A percentile compares a stretch with the other conserved stretches of the same genome.
These are phyloP conservation scores for Colletotrichum spinosum DNA, from an alignment of 2,329 filamentous ascomycete genomes.

Conservation along the genomic window DNA sequence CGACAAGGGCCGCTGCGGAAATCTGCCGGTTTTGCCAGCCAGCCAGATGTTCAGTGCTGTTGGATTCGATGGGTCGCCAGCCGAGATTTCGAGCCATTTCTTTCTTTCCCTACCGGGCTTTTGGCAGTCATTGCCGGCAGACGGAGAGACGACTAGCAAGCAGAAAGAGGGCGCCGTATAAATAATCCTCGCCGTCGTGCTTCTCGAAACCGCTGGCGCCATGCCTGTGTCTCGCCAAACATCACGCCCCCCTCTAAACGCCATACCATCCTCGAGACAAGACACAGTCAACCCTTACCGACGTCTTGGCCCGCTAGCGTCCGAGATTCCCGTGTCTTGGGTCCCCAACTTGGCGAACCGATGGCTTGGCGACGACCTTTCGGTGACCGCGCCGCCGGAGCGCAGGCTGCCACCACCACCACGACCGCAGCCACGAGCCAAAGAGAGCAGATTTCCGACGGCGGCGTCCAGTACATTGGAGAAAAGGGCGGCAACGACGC, in stretches of 20 bases:
- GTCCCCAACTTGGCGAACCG: not conserved
- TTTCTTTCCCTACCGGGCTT: not conserved
- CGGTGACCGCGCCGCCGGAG: not conserved
- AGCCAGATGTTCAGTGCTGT: too few species aligned
- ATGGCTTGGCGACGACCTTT: constrained; percentile 30
- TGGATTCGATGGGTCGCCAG: too few species aligned
- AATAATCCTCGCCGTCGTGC: not conserved
- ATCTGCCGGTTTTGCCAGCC: too few species aligned
- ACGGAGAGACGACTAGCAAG: not conserved
- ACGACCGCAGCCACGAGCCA: not conserved
- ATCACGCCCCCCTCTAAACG: not conserved
- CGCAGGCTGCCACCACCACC: too few species aligned
- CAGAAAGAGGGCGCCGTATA: not conserved
- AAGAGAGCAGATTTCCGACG: constrained; percentile 13
- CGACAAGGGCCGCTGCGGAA: too few species aligned
- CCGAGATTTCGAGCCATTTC: not conserved
- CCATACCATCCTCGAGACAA: not conserved
- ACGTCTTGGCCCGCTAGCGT: not conserved
- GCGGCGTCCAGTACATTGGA: constrained; percentile 19
- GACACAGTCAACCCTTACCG: constrained; percentile 6
- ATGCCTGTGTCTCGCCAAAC: not conserved
- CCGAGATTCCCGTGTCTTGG: constrained; percentile 5
- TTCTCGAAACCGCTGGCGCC: not conserved
- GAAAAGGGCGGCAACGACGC: constrained; percentile 32
- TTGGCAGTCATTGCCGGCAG: not conserved